Conservation (phyloP, 495 filamentous ascomycete genomes). For the Penicillium bovifimosum region DNA sequence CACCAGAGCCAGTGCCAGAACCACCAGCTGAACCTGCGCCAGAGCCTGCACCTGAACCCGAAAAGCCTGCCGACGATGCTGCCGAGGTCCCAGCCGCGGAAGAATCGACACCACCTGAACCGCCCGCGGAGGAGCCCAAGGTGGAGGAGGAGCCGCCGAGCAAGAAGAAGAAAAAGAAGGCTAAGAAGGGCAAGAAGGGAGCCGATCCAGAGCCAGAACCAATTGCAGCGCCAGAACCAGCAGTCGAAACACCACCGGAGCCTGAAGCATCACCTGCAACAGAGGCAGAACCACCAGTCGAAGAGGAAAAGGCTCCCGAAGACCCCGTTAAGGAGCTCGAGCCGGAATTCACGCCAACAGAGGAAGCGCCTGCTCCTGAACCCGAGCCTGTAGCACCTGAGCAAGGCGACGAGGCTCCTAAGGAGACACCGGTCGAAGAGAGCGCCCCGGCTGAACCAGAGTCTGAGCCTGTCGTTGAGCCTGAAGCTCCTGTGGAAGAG, state of each 20-base stretch:
- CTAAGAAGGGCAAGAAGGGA: background rate
- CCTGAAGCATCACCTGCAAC: background rate
- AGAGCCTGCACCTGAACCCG: background rate
- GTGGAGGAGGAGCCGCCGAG: background rate
- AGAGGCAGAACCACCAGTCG: background rate
- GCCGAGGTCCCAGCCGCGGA: background rate
- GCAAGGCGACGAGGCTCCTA: slow-evolving; percentile 8
- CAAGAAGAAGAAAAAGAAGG: slow-evolving; percentile 5
- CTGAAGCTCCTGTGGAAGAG: background rate
- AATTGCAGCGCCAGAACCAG: background rate
- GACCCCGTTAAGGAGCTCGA: slow-evolving; percentile 1
- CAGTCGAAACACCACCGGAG: background rate
- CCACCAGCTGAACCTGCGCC: background rate
- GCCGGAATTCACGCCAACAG: background rate
- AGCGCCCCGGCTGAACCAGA: background rate
- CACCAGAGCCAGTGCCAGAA: background rate
- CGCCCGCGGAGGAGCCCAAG: background rate
- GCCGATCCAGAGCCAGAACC: background rate
- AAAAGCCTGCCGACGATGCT: background rate
- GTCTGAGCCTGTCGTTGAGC: background rate
- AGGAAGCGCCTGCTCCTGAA: slow-evolving; percentile 10
- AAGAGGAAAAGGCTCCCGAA: slow-evolving; percentile 7
- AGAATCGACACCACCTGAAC: background rate
- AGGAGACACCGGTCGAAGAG: slow-evolving; percentile 10
- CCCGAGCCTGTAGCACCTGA: background rate